Evolutionary conservation across 116 monocot species (phyloP), one percentile per base, ranked within the genome.

Genomic region (Phalaenopsis hybrid): DNA sequence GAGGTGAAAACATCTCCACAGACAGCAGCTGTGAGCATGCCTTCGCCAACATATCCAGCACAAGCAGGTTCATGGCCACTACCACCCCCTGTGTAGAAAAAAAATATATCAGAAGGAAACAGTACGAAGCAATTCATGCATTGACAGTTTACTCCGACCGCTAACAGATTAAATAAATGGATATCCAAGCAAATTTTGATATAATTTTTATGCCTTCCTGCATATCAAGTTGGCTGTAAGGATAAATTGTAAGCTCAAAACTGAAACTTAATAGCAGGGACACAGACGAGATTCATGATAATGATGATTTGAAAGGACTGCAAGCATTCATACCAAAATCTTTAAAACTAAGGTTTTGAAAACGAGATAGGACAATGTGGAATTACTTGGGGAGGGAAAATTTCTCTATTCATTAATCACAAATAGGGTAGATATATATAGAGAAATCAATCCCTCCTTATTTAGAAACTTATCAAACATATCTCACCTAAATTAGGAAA

Each of bases 11-110:
- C 88, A 85, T 96, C 92, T 74, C 96, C 96, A 90, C 92, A 94
- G 23, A 96, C 88, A 41, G 96, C 96, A 52, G 96, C 94, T 75
- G 96, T 96, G 82, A 96, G 87, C 96, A 96, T 96, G 45, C 96
- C 96, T 69, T 85, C 87, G 70, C 96, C 96, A 86, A 96, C 96
- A 88, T 86, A 96, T 85, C 96, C 96, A 92, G 94, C 87, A 83
- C 94, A 92, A 74, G 94, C 92, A 78, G 96, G 96, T 78, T 96
- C 96, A 88, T 96, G 96, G 48, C 96, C 96, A 84, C 94, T 94
- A 78, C 96, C 96, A 65, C 96, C 96, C 6, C 96, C 96, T 96
- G 82, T 55, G 44, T 55, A 45, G 44, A 81, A 68, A 16, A 15
- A 33, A 75, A 75, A 44, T 16, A 20, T 33, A 82, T n/a, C 8